Evolutionary conservation across 768 basidiomycete genomes (phyloP).

Genomic region (Mrakia hoshinonis): DNA sequence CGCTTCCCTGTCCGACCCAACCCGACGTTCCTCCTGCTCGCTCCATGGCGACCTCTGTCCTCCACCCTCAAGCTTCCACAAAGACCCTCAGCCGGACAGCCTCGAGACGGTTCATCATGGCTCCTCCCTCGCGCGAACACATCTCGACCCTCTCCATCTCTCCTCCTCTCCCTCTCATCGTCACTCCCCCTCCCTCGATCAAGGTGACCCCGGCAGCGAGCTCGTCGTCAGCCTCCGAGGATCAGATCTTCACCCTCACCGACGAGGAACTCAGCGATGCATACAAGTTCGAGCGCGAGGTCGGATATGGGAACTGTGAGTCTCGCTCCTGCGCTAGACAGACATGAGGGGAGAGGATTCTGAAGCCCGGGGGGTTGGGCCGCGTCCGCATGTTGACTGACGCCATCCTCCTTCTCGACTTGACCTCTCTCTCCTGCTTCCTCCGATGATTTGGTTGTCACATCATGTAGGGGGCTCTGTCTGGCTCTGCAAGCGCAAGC

Average conservation of each 20-base stretch:
- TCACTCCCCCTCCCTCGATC: not conserved
- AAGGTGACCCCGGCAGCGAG: not conserved
- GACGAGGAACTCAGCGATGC: constrained; percentile 14
- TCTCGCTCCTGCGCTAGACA: not conserved
- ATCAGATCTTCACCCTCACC: constrained; percentile 9
- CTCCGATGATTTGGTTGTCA: not conserved
- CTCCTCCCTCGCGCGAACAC: not conserved
- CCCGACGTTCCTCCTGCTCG: not conserved
- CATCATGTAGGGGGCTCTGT: not conserved
- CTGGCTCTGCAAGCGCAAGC: constrained; percentile 24
- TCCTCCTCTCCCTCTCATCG: not conserved
- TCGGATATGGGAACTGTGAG: constrained; percentile 7
- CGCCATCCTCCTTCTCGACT: not conserved
- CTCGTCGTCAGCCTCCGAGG: not conserved
- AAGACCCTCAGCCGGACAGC: constrained; percentile 3
- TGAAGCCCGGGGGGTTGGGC: not conserved
- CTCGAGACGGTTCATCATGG: constrained; percentile 10
- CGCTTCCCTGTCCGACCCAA: not conserved
- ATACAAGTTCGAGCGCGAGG: constrained; percentile 14
- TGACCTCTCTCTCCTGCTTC: not conserved
- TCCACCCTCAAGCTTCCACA: not conserved
- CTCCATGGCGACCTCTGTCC: not conserved
- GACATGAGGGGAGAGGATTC: not conserved
- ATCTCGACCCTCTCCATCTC: constrained; percentile 9
- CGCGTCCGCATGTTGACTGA: not conserved